Conservation (phyloP, 1,284 basidiomycete species). For the Leccinum glutinopallens region DNA sequence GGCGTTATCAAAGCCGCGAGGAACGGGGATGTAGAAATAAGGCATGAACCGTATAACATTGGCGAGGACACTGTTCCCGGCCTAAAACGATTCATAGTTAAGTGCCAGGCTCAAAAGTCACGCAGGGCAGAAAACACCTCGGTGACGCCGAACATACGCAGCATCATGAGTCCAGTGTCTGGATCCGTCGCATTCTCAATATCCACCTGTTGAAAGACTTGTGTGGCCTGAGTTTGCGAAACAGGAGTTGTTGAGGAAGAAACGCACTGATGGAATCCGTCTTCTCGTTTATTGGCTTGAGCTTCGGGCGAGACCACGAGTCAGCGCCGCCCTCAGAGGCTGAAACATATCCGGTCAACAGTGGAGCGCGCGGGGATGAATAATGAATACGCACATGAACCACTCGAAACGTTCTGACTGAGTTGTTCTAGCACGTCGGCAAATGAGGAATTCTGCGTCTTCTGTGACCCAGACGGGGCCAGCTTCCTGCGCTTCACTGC, state of each 20-base stretch:
- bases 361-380: conserved; percentile 2
- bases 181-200: conserved; percentile 73
- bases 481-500: conserved; percentile 64
- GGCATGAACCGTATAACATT: conserved; percentile 83
- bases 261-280: conserved; percentile 61
- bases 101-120: background rate
- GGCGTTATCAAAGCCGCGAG: conserved; percentile 74
- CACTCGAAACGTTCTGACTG: conserved; percentile 61
- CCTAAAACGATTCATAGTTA: conserved; percentile 41
- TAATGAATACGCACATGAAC: conserved; percentile 39
- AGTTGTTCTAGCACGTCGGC: conserved; percentile 77
- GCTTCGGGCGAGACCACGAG: conserved; percentile 74
- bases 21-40: conserved; percentile 89
- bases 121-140: conserved; percentile 47
- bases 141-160: conserved; percentile 90
- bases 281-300: conserved; percentile 58
- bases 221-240: conserved; percentile 4
- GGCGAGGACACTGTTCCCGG: conserved; percentile 86
- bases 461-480: conserved; percentile 29
- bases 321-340: conserved; percentile 76
- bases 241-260: background rate
- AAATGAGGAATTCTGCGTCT: conserved; percentile 54
- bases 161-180: conserved; percentile 45
- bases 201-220: conserved; percentile 94
- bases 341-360: conserved; percentile 26